Base-by-base conservation (phyloP, 129 eudicot genomes). In the Saposhnikovia divaricata region DNA sequence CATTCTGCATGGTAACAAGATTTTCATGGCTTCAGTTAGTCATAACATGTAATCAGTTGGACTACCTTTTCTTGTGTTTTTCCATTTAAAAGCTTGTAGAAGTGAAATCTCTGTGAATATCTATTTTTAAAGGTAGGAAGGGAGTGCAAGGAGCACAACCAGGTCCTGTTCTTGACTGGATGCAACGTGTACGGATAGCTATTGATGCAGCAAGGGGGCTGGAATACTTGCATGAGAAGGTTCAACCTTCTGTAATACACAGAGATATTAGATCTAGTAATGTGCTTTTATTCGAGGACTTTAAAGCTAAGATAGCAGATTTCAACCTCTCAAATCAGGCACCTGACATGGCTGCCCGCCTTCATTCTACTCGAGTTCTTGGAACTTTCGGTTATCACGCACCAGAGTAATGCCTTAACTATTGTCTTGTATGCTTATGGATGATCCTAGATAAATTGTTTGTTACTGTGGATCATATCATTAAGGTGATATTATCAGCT, bases 131-230 rank as follows among this genome's bases (percentile, higher is more conserved):
- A 95, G 98, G 98, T 66, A 90, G 93, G 85, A 92, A 92, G 82
- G 98, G 98, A 71, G 98, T 92, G 74, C 93, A 92, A 89, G 98
- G 97, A 70, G 98, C 97, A 79, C 97, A 95, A 80, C 98, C 98
- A 51, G 98, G 98, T 10, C 98, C 98, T 5, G 90, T 87, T 63
- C 94, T 95, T 75, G 97, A 92, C 85, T 95, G 98, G 98, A 95
- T 92, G 89, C 91, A 91, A 45, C 85, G 98, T 81, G 97, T 92
- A 50, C 85, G 87, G 82, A 94, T 94, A 78, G 97, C 97, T 5
- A 93, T 94, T 81, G 97, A 94, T 86, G 98, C 97, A 43, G 98
- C 98, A 23, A 92, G 90, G 84, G 98, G 98, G 39, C 83, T 94
- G n/a, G 98, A 94, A 47, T 92, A 91, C 80, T 87, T 94, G 87